Percentiles rank a stretch among this genome's conserved stretches.
Conservation (phyloP, 192 early-diverging fungal genomes). For the Coemansia pectinata region DNA sequence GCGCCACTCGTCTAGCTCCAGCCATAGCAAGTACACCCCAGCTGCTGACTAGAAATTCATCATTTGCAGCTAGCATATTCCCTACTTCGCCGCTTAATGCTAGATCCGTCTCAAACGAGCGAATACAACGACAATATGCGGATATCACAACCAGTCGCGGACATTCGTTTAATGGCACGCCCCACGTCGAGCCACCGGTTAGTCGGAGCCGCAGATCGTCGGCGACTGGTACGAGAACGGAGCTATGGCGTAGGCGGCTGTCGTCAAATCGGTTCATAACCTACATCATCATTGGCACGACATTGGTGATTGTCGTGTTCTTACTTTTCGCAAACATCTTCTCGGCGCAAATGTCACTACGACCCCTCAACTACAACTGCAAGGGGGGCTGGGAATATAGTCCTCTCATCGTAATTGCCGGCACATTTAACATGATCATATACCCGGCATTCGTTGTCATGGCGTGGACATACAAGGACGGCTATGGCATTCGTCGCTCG, state of each 20-base stretch:
- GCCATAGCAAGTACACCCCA: neutral
- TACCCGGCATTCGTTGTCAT: constrained; percentile 10
- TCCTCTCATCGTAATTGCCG: neutral
- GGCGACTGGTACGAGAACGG: neutral
- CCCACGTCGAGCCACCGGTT: neutral
- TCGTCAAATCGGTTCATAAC: constrained; percentile 12
- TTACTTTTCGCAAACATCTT: constrained; percentile 21
- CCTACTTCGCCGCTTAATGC: neutral
- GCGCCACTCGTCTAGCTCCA: neutral
- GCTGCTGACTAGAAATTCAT: neutral
- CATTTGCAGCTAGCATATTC: neutral
- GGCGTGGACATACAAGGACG: constrained; percentile 19
- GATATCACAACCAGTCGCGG: neutral
- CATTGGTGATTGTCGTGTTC: neutral
- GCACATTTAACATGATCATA: neutral
- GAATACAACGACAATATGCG: neutral
- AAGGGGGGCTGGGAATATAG: constrained; percentile 13
- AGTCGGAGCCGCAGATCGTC: neutral
- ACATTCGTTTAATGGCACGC: neutral
- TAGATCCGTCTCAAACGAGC: neutral
- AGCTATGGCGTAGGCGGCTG: constrained; percentile 6
- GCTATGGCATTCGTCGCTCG: constrained; percentile 27
- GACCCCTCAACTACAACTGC: constrained; percentile 23
- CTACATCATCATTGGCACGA: neutral
- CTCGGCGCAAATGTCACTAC: constrained; percentile 22